Evolutionary conservation across 106 monocot species (phyloP), one percentile per base, ranked within the genome.

Genomic region (Hemerocallis citrina): DNA sequence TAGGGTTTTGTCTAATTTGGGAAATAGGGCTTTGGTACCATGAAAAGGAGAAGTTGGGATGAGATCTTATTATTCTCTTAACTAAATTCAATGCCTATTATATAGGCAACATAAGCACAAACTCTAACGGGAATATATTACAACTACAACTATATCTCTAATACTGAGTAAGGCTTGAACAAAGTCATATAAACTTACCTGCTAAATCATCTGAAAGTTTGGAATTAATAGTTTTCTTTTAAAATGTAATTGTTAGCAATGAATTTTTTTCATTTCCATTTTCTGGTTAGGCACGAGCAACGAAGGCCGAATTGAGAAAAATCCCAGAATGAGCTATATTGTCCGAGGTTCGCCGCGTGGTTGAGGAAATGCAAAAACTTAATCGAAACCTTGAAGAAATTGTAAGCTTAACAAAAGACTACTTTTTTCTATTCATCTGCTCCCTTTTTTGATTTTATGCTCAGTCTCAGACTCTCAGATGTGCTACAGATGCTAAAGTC

Each of bases 311-410:
- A 20, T 33, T 86, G 68, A 74, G 55, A 61, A 83, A 52, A 58
- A 23, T 75, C 19, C 86, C 89, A 47, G 94, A 95, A 61, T 72
- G 86, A 51, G 69, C 68, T 46, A 86, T 94, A 55, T 61, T 94
- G 40, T 67, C 82, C 35, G 94, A 94, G 47, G 80, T 94, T 51
- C 85, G 94, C 12, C 79, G 77, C 21, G 71, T 94, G 82, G 94
- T 94, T n/a, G 80, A 83, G 65, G 80, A 94, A 71, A 94, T 94
- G 94, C 85, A 89, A 81, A 43, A 66, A 34, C 68, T 94, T 25
- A 86, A 89, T 56, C 79, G 44, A 23, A 65, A 71, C 12, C 80
- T 95, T 34, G 81, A 89, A 66, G 73, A 95, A 85, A 83, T 86
- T 36, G 94, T 95, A 70, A 74, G 75, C 42, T 34, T 42, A 57